Conservation (phyloP, 2,329 filamentous ascomycete genomes). For the Venturia effusa region DNA sequence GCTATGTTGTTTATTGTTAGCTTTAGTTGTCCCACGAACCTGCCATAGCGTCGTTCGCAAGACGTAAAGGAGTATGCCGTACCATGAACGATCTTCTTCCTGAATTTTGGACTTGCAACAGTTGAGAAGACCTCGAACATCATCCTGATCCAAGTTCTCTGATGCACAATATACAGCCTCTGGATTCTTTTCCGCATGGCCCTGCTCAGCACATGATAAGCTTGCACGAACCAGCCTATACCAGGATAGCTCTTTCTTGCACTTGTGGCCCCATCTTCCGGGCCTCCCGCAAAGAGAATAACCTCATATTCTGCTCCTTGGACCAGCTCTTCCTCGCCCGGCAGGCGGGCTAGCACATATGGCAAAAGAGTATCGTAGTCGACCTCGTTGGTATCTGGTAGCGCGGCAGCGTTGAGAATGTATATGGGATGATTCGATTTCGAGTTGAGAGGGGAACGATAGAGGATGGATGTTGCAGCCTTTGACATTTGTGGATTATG, state of each 20-base stretch:
- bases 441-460: conserved; percentile 41
- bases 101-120: conserved; percentile 46
- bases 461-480: conserved; percentile 42
- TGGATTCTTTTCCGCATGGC: conserved; percentile 45
- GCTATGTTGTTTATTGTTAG: conserved; percentile 24
- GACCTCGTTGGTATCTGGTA: conserved; percentile 42
- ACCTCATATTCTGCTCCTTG: conserved; percentile 45
- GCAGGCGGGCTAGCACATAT: conserved; percentile 44
- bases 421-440: conserved; percentile 39
- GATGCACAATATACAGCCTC: conserved; percentile 47
- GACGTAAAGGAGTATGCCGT: conserved; percentile 14
- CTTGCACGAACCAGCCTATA: conserved; percentile 47
- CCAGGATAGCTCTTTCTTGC: conserved; percentile 38
- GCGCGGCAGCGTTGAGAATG: conserved; percentile 45
- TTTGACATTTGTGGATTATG: conserved; percentile 38
- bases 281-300: conserved; percentile 46
- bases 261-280: conserved; percentile 30
- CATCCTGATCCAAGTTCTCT: conserved; percentile 45
- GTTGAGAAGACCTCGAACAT: conserved; percentile 46
- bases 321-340: conserved; percentile 44
- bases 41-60: too few relatives aligned
- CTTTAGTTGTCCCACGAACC: too few relatives aligned
- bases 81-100: conserved; percentile 46
- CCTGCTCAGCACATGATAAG: conserved; percentile 44
- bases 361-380: conserved; percentile 45